A percentile compares a stretch with the other conserved stretches of the same genome.
Conservation (phyloP, 331 rosid genomes). For the Phaseolus coccineus region DNA sequence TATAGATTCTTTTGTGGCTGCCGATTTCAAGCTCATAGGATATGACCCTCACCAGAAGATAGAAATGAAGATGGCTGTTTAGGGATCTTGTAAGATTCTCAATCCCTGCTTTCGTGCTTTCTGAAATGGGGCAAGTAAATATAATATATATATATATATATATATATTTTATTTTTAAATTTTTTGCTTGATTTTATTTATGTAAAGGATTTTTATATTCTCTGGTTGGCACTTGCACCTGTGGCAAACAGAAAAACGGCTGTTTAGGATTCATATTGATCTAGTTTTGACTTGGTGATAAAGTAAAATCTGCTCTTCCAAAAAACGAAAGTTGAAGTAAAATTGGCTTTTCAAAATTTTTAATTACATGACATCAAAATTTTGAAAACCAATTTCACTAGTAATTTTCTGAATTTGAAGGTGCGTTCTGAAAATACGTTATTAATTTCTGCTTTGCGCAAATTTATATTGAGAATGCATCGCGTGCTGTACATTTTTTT, state of each 20-base stretch:
- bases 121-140: conserved; percentile 59
- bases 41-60: conserved; percentile 97
- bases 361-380: background rate
- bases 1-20: conserved; percentile 85
- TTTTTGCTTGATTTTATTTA: background rate
- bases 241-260: background rate
- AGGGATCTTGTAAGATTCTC: conserved; percentile 48
- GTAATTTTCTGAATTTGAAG: background rate
- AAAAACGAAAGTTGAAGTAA: background rate
- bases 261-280: conserved; percentile 5
- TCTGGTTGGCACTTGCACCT: background rate
- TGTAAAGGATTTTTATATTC: background rate
- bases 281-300: conserved; percentile 7
- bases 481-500: background rate
- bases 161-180: background rate
- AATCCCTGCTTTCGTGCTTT: conserved; percentile 45
- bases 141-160: too few species aligned
- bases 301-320: background rate
- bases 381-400: conserved; percentile 3
- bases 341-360: background rate
- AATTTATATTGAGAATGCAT: conserved; percentile 18
- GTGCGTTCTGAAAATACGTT: background rate
- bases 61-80: conserved; percentile 97
- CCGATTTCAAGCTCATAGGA: conserved; percentile 83
- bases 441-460: background rate